phyloP scores from a whole-genome alignment of 192 early-diverging fungal genomes.

The Coemansia guatemalensis region DNA sequence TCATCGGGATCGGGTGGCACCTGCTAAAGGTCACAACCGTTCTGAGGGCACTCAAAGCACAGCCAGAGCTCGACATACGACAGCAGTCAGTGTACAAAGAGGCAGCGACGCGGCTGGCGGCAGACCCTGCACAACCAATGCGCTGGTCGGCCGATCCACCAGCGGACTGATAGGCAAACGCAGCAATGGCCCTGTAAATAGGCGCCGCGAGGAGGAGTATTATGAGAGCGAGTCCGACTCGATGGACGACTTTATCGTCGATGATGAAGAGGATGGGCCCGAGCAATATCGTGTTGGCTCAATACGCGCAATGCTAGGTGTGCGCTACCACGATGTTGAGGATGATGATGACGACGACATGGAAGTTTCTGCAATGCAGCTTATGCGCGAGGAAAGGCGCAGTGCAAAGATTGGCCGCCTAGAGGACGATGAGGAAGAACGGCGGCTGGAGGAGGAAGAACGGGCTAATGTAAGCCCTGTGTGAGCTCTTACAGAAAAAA shows the following conservation, averaged over 20 bases:
- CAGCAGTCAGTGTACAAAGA: neutral
- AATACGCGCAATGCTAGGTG: conserved; percentile 46
- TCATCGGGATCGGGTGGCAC: neutral
- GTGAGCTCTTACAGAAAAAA: no score
- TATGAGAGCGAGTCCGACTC: conserved; percentile 50
- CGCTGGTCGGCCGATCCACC: neutral
- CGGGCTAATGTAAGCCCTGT: no score
- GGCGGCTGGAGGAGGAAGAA: conserved; percentile 28
- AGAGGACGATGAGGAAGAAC: conserved; percentile 48
- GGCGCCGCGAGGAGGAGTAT: conserved; percentile 7
- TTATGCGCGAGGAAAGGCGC: conserved; percentile 45
- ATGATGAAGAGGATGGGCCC: conserved; percentile 43
- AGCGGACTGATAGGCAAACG: neutral
- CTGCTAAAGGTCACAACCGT: neutral
- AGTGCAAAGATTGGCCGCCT: conserved; percentile 40
- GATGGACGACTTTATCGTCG: conserved; percentile 53
- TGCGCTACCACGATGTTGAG: conserved; percentile 45
- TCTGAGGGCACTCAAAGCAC: neutral
- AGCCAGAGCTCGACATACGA: neutral
- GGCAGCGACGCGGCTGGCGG: neutral
- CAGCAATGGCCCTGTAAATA: neutral
- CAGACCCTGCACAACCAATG: neutral
- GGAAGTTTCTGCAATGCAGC: conserved; percentile 47
- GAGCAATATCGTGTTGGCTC: conserved; percentile 36
- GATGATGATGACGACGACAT: conserved; percentile 53